Percentiles rank a stretch among this genome's conserved stretches.
Conservation (phyloP, 2,329 filamentous ascomycete genomes). For the Ambrosiella cleistominuta region DNA sequence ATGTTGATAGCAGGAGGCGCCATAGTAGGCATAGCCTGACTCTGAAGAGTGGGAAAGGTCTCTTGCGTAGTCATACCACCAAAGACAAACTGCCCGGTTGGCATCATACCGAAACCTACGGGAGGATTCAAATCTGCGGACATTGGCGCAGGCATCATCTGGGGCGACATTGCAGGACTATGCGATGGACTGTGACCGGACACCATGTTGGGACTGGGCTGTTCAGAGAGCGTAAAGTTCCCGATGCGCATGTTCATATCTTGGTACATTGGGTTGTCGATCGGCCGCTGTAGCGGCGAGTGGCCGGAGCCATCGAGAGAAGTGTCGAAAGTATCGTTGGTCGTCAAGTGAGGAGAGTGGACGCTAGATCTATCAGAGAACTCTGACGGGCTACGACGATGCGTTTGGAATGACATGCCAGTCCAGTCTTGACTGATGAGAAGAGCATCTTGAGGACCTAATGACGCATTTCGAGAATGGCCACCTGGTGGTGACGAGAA, state of each 20-base stretch:
- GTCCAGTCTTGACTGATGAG: constrained; percentile 39
- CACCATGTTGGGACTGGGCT: constrained; percentile 39
- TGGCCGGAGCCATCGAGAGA: constrained; percentile 41
- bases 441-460: constrained; percentile 40
- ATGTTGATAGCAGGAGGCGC: constrained; percentile 90
- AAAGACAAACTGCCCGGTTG: not conserved
- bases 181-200: constrained; percentile 69
- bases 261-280: constrained; percentile 41
- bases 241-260: constrained; percentile 37
- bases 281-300: constrained; percentile 63
- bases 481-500: constrained; percentile 32
- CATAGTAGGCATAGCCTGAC: constrained; percentile 50
- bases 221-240: constrained; percentile 63
- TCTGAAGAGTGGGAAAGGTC: constrained; percentile 33
- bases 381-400: constrained; percentile 75
- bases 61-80: constrained; percentile 19
- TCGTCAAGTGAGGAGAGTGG: constrained; percentile 64
- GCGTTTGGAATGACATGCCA: constrained; percentile 52
- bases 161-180: constrained; percentile 48
- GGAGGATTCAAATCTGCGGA: constrained; percentile 8
- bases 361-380: constrained; percentile 81
- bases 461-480: constrained; percentile 39
- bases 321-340: constrained; percentile 59
- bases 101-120: constrained; percentile 4
- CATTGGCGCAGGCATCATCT: constrained; percentile 29